phyloP scores from a whole-genome alignment of 768 basidiomycete species.

The Podaxis mareebaensis region DNA sequence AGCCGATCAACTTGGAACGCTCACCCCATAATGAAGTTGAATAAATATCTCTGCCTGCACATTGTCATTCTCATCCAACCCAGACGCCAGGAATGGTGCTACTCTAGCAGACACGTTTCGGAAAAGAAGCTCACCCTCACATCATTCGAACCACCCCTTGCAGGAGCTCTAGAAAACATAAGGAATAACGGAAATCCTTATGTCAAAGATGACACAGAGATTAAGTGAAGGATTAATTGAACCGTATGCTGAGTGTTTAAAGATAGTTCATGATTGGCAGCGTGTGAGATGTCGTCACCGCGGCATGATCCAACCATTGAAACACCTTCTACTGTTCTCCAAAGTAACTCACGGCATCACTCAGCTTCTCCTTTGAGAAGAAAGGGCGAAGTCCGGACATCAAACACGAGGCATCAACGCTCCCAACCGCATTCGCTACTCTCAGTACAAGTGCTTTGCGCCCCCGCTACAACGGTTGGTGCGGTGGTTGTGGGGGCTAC shows the following conservation, averaged over 20 bases:
- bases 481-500: neutral
- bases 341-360: neutral
- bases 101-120: neutral
- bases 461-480: neutral
- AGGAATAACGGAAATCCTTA: slow-evolving; percentile 1
- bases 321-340: neutral
- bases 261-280: neutral
- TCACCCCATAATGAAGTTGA: neutral
- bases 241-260: neutral
- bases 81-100: neutral
- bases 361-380: neutral
- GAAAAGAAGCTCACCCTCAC: neutral
- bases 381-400: neutral
- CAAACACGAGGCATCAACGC: slow-evolving; percentile 13
- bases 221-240: neutral
- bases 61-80: neutral
- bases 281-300: slow-evolving; percentile 13
- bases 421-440: slow-evolving; percentile 1
- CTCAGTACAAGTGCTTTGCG: neutral
- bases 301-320: neutral
- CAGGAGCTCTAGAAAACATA: neutral
- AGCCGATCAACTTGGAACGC: slow-evolving; percentile 11
- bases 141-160: neutral
- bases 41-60: neutral
- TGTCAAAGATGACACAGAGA: neutral